Percentiles rank a stretch among this genome's conserved stretches.
phyloP scores from a whole-genome alignment of 345 rosid species.

The Microcos paniculata region DNA sequence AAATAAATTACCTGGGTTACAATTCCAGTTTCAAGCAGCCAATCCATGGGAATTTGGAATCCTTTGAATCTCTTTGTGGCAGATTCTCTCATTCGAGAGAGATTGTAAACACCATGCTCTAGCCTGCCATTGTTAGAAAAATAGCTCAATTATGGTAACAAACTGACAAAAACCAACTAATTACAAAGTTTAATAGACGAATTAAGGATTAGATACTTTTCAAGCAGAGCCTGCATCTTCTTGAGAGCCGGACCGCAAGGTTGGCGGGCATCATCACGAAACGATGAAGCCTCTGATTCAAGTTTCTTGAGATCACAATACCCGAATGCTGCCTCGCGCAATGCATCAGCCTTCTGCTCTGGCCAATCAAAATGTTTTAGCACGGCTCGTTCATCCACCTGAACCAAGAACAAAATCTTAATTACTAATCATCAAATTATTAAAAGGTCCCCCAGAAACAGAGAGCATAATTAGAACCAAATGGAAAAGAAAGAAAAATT shows the following conservation, averaged over 20 bases:
- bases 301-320: conserved; percentile 86
- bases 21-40: conserved; percentile 96
- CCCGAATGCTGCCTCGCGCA: conserved; percentile 85
- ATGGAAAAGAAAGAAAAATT: not conserved
- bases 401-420: not conserved
- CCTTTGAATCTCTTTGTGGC: conserved; percentile 61
- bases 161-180: not conserved
- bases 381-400: conserved; percentile 85
- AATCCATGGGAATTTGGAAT: conserved; percentile 76
- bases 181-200: not conserved
- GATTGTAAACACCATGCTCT: conserved; percentile 89
- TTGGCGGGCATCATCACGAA: conserved; percentile 63
- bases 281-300: conserved; percentile 75
- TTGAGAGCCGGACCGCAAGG: conserved; percentile 69
- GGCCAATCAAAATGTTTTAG: conserved; percentile 83
- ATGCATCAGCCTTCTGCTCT: conserved; percentile 68
- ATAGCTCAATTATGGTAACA: not conserved
- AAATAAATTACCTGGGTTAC: conserved; percentile 64
- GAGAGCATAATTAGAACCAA: not conserved
- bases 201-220: conserved; percentile 52
- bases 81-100: conserved; percentile 90
- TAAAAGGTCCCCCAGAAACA: not conserved
- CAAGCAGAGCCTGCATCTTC: conserved; percentile 90
- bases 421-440: not conserved
- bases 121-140: conserved; percentile 40